A percentile compares a stretch with the other conserved stretches of the same genome.
phyloP scores from a whole-genome alignment of 1,284 basidiomycete genomes.

The Cutaneotrichosporon sp. region DNA sequence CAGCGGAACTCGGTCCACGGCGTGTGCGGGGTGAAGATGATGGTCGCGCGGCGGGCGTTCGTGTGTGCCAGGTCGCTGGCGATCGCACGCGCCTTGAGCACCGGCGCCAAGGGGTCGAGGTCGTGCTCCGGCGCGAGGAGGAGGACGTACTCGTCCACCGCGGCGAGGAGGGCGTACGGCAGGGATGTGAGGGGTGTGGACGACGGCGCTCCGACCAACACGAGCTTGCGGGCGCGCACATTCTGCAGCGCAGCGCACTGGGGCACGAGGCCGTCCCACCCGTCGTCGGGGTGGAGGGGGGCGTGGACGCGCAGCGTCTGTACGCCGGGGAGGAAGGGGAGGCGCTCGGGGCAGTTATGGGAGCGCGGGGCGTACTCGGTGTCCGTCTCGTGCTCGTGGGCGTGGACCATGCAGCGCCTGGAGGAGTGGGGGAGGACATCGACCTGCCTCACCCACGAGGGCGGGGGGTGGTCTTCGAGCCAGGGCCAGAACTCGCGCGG shows the following conservation, averaged over 20 bases:
- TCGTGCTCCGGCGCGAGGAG: conserved; percentile 1
- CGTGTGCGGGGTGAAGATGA: conserved; percentile 7
- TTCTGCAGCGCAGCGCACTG: conserved; percentile 10
- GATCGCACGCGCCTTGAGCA: neutral
- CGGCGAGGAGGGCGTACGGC: conserved; percentile 6
- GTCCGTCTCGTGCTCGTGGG: neutral
- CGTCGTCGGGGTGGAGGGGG: neutral
- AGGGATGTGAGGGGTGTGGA: neutral
- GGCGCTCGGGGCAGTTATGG: neutral
- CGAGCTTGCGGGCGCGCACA: conserved; percentile 6
- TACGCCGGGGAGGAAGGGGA: conserved; percentile 6
- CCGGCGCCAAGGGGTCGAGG: neutral
- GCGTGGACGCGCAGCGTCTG: conserved; percentile 7
- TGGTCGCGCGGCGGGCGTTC: neutral
- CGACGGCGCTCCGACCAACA: conserved; percentile 4
- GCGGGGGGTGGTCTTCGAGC: neutral
- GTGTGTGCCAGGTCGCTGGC: conserved; percentile 8
- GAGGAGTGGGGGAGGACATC: conserved; percentile 12
- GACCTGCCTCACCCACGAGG: conserved; percentile 1
- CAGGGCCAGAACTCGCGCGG: neutral
- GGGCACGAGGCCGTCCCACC: neutral
- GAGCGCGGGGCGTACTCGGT: neutral
- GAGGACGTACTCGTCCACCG: conserved; percentile 10
- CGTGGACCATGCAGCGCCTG: neutral
- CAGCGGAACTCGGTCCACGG: neutral